Percentiles rank a stretch among this genome's conserved stretches.
phyloP scores from a whole-genome alignment of 495 filamentous ascomycete species.

The Tuber melanosporum region DNA sequence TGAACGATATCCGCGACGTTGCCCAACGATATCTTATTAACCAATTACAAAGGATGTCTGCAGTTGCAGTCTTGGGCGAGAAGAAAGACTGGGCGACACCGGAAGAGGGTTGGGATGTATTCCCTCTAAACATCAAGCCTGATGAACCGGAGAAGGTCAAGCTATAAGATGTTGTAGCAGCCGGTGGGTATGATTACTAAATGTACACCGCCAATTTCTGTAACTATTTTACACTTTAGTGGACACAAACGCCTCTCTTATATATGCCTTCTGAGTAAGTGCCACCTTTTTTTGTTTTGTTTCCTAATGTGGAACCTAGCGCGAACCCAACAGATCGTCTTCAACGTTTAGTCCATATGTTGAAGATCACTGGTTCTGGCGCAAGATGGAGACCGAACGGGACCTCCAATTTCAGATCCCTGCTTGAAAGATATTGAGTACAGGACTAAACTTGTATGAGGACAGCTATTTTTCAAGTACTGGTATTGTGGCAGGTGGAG shows the following conservation, averaged over 20 bases:
- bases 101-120: slow-evolving; percentile 48
- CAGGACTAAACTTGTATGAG: slow-evolving; percentile 23
- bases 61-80: slow-evolving; percentile 73
- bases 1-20: slow-evolving; percentile 67
- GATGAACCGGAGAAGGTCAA: slow-evolving; percentile 41
- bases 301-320: slow-evolving; percentile 5
- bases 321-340: slow-evolving; percentile 37
- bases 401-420: slow-evolving; percentile 34
- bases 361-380: slow-evolving; percentile 37
- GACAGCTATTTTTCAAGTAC: background rate
- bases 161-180: slow-evolving; percentile 1
- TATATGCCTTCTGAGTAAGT: background rate
- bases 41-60: slow-evolving; percentile 51
- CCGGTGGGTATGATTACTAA: background rate
- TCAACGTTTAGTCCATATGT: slow-evolving; percentile 34
- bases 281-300: background rate
- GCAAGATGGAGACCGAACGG: slow-evolving; percentile 23
- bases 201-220: background rate
- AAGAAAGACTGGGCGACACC: slow-evolving; percentile 65
- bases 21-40: slow-evolving; percentile 78
- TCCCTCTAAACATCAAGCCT: slow-evolving; percentile 43
- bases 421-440: slow-evolving; percentile 32
- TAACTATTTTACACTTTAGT: slow-evolving; percentile 3
- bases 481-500: background rate
- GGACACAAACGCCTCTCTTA: background rate